Evolutionary conservation across 2,329 filamentous ascomycete genomes (phyloP).

Genomic region (Hawksworthiomyces lignivorus): DNA sequence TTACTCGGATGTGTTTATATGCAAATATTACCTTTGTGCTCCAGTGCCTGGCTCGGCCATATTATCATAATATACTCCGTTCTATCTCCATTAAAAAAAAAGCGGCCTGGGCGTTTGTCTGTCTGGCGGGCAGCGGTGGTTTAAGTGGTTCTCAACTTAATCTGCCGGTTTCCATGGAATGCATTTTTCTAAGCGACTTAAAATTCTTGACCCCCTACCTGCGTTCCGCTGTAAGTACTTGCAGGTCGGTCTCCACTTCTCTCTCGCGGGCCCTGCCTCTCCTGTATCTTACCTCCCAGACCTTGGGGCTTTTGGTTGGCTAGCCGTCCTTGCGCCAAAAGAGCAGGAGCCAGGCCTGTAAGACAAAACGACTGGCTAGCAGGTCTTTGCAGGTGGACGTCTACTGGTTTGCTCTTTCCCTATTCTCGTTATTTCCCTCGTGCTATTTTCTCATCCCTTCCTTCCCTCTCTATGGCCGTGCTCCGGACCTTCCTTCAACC

Average conservation of each 20-base stretch:
- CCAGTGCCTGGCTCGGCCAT: too few relatives aligned
- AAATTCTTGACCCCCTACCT: constrained; percentile 2
- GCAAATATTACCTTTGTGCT: constrained; percentile 3
- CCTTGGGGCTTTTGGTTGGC: constrained; percentile 11
- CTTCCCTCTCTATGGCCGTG: neutral
- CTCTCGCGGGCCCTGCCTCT: too few relatives aligned
- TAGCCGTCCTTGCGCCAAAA: constrained; percentile 12
- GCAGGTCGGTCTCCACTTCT: neutral
- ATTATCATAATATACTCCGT: too few relatives aligned
- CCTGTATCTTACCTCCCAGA: too few relatives aligned
- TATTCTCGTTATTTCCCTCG: constrained; percentile 1
- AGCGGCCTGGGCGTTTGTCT: constrained; percentile 6
- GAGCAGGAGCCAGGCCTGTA: constrained; percentile 1
- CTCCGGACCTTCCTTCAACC: constrained; percentile 3
- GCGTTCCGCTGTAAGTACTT: neutral
- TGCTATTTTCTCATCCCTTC: neutral
- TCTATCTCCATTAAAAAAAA: neutral
- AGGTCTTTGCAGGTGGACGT: neutral
- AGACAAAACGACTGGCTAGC: constrained; percentile 10
- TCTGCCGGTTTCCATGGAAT: constrained; percentile 7
- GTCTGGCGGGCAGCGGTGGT: constrained; percentile 3
- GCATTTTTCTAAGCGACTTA: neutral
- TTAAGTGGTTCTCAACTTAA: constrained; percentile 9
- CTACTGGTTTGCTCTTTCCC: constrained; percentile 1
- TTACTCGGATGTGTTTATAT: too few relatives aligned